These are phyloP conservation scores for Hevea brasiliensis DNA, from an alignment of 345 rosid species.

Conservation along the genomic window DNA sequence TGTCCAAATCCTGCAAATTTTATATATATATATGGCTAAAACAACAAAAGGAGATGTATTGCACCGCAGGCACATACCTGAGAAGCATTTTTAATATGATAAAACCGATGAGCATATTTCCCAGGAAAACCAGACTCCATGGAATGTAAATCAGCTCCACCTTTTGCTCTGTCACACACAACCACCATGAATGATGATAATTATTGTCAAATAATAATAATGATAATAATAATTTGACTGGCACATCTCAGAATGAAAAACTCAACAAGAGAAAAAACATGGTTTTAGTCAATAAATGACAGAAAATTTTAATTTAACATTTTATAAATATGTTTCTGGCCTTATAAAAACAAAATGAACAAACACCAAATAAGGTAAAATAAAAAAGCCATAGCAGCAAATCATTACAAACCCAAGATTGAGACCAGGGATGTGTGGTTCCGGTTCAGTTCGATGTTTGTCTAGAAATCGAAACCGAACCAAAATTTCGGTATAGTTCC, in stretches of 20 bases:
- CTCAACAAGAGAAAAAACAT: background rate
- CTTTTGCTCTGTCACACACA: conserved; percentile 45
- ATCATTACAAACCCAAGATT: background rate
- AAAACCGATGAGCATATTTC: conserved; percentile 56
- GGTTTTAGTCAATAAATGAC: background rate
- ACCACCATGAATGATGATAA: background rate
- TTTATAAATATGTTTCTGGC: background rate
- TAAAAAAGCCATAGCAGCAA: too few relatives aligned
- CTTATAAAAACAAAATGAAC: background rate
- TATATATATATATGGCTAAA: background rate
- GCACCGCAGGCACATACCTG: conserved; percentile 49
- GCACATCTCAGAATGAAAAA: background rate
- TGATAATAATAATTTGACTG: too few relatives aligned
- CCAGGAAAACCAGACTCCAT: conserved; percentile 39
- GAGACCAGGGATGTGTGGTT: too few relatives aligned
- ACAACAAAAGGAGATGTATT: background rate
- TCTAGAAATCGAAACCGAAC: too few relatives aligned
- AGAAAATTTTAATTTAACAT: too few relatives aligned
- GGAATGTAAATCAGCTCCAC: conserved; percentile 38
- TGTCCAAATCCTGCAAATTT: background rate
- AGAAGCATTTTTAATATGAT: conserved; percentile 71
- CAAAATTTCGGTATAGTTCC: too few relatives aligned
- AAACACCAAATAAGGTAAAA: background rate
- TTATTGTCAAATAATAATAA: background rate
- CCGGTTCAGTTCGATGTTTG: too few relatives aligned